Evolutionary conservation across 345 rosid genomes (phyloP).

Genomic region (Syzygium aqueum): DNA sequence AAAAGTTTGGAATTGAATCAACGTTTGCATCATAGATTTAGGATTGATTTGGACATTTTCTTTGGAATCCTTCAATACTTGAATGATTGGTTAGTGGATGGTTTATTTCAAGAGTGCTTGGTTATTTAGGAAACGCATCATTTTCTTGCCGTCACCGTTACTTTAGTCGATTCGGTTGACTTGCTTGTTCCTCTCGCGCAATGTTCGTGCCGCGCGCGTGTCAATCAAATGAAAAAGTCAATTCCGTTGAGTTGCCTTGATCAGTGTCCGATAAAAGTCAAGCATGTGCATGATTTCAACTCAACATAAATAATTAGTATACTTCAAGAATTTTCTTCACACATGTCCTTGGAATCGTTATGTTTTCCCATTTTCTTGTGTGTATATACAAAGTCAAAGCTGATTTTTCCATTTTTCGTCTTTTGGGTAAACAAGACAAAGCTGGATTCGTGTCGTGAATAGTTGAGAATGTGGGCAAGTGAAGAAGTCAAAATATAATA

Average conservation of each 20-base stretch:
- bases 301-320: not conserved
- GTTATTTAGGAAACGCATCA: not conserved
- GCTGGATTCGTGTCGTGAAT: not conserved
- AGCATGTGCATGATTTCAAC: not conserved
- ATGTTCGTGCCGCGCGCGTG: not conserved
- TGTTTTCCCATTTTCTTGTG: not conserved
- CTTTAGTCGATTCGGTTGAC: not conserved
- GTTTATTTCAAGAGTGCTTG: not conserved
- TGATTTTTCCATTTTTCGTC: not conserved
- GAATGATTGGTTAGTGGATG: not conserved
- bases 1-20: not conserved
- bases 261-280: not conserved
- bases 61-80: not conserved
- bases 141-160: not conserved
- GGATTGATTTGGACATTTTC: not conserved
- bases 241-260: not conserved
- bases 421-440: not conserved
- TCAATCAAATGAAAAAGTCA: not conserved
- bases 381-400: not conserved
- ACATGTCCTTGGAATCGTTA: not conserved
- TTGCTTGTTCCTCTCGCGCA: not conserved
- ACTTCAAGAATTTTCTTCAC: not conserved
- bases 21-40: no score
- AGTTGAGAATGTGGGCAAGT: not conserved
- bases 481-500: not conserved